Evolutionary conservation across 2,329 filamentous ascomycete genomes (phyloP).

Genomic region (Cladosporium oxysporum): DNA sequence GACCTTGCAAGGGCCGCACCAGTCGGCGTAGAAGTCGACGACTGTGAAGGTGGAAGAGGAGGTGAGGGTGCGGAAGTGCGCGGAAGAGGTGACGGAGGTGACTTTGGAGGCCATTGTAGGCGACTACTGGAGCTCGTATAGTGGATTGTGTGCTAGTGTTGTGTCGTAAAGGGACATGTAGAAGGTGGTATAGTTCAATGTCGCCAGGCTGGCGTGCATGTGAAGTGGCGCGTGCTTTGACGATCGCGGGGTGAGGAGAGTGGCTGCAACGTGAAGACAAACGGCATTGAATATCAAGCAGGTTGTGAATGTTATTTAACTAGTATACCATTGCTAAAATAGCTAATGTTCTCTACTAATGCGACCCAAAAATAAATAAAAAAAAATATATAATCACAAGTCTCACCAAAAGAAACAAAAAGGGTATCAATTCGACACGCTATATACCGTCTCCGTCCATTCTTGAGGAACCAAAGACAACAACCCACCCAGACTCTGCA

Average conservation of each 20-base stretch:
- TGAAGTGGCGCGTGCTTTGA: constrained; percentile 9
- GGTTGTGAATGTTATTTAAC: neutral
- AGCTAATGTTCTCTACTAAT: neutral
- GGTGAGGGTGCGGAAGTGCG: constrained; percentile 35
- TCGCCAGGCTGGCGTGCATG: constrained; percentile 3
- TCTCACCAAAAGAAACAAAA: constrained; percentile 5
- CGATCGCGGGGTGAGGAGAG: neutral
- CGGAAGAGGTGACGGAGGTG: constrained; percentile 33
- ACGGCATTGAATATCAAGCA: neutral
- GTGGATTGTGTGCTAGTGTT: neutral
- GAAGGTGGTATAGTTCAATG: neutral
- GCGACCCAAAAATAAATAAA: neutral
- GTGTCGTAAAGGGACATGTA: neutral
- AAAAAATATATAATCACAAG: neutral
- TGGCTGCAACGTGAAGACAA: neutral
- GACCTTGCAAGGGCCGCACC: constrained; percentile 60
- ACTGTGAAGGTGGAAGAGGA: constrained; percentile 37
- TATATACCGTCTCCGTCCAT: constrained; percentile 13
- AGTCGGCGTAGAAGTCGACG: constrained; percentile 43
- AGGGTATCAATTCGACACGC: constrained; percentile 20
- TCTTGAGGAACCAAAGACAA: neutral
- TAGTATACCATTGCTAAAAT: neutral
- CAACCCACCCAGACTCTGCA: neutral
- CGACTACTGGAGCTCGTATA: neutral
- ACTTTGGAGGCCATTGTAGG: constrained; percentile 32